Evolutionary conservation across 495 filamentous ascomycete genomes (phyloP).

Genomic region (Annulohypoxylon stygium): DNA sequence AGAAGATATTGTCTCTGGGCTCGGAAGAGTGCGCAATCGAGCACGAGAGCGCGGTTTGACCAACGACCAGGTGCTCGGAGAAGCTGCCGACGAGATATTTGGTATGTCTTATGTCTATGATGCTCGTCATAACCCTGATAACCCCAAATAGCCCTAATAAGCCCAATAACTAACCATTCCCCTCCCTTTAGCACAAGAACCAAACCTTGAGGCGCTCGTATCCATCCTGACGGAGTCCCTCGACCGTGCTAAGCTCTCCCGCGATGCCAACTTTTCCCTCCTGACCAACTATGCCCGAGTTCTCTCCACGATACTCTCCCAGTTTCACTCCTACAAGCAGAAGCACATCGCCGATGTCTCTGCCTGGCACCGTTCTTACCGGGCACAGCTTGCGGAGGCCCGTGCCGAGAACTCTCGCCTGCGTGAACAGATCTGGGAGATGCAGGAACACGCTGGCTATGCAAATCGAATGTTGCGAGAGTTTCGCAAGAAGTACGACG

Average conservation of each 20-base stretch:
- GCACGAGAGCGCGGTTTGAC: constrained; percentile 60
- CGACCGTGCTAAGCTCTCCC: constrained; percentile 63
- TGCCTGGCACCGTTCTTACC: constrained; percentile 68
- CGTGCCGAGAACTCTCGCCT: constrained; percentile 67
- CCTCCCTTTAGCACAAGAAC: constrained; percentile 56
- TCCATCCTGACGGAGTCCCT: constrained; percentile 66
- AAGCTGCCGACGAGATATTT: constrained; percentile 63
- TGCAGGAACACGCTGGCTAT: constrained; percentile 63
- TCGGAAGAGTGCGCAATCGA: constrained; percentile 65
- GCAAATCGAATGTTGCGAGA: constrained; percentile 64
- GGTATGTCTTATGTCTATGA: constrained; percentile 49
- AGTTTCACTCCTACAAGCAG: constrained; percentile 67
- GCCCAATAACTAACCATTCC: constrained; percentile 1
- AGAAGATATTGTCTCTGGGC: constrained; percentile 76
- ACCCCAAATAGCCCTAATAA: too few species aligned
- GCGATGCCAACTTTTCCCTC: constrained; percentile 66
- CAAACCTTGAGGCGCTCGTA: constrained; percentile 65
- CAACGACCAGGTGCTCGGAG: constrained; percentile 65
- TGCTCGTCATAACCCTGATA: too few species aligned
- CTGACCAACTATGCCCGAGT: constrained; percentile 62
- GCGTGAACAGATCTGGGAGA: constrained; percentile 69
- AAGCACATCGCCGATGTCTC: constrained; percentile 65
- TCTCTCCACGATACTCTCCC: constrained; percentile 62
- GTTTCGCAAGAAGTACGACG: constrained; percentile 63
- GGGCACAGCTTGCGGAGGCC: constrained; percentile 67